Percentiles rank a stretch among this genome's conserved stretches.
phyloP scores from a whole-genome alignment of 2,329 filamentous ascomycete genomes.

The Acrodontium crateriforme region DNA sequence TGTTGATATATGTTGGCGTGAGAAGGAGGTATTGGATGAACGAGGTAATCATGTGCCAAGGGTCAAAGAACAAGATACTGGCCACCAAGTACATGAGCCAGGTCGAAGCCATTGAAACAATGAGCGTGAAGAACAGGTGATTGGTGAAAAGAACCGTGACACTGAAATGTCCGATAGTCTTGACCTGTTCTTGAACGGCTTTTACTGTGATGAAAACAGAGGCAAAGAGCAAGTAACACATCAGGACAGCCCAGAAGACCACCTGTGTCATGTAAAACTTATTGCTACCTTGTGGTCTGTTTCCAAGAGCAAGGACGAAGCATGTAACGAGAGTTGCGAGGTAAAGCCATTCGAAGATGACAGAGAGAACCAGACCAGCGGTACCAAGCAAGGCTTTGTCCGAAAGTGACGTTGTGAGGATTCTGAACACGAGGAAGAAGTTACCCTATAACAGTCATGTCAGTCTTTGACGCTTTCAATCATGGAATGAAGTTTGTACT shows the following conservation, averaged over 20 bases:
- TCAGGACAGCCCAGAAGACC: conserved; percentile 94
- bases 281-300: conserved; percentile 85
- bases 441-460: conserved; percentile 48
- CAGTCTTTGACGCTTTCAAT: neutral
- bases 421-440: conserved; percentile 98
- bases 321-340: conserved; percentile 83
- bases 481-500: conserved; percentile 13
- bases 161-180: conserved; percentile 46
- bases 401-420: conserved; percentile 77
- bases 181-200: conserved; percentile 61
- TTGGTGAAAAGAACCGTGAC: conserved; percentile 69
- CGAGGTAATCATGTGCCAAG: conserved; percentile 97
- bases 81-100: conserved; percentile 87
- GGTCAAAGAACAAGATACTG: conserved; percentile 89
- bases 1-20: conserved; percentile 94
- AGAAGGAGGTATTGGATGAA: conserved; percentile 90
- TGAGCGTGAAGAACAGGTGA: conserved; percentile 79
- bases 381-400: conserved; percentile 55
- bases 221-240: conserved; percentile 91
- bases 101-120: conserved; percentile 82
- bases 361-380: conserved; percentile 64
- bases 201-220: conserved; percentile 86
- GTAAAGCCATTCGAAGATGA: conserved; percentile 94
- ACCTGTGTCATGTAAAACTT: conserved; percentile 94
- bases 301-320: conserved; percentile 88